A percentile compares a stretch with the other conserved stretches of the same genome.
Conservation (phyloP, 129 eudicot species). For the Escallonia rubra region DNA sequence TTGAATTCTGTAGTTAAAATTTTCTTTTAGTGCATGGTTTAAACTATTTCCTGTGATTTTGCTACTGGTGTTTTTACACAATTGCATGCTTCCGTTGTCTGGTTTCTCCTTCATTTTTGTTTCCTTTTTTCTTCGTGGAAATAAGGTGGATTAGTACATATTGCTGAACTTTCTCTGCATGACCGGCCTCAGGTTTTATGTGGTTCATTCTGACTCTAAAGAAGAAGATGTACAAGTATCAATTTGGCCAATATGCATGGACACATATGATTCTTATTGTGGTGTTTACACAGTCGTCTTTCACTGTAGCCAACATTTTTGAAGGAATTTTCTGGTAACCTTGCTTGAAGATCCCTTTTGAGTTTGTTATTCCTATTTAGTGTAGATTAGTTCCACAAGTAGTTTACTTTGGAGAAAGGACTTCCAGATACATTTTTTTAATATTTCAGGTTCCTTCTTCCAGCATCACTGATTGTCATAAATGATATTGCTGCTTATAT, state of each 20-base stretch:
- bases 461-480: slow-evolving; percentile 85
- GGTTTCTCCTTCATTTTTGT: slow-evolving; percentile 5
- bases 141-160: too few relatives aligned
- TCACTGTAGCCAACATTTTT: slow-evolving; percentile 89
- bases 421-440: slow-evolving; percentile 11
- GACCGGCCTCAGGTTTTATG: slow-evolving; percentile 58
- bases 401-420: too few relatives aligned
- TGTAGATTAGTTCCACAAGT: too few relatives aligned
- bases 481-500: slow-evolving; percentile 90
- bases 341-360: background rate
- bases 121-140: background rate
- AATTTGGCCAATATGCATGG: slow-evolving; percentile 95
- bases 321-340: slow-evolving; percentile 89
- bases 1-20: too few relatives aligned
- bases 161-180: background rate
- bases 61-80: background rate
- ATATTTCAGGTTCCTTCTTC: slow-evolving; percentile 86
- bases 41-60: background rate
- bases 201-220: slow-evolving; percentile 90
- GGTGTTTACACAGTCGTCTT: slow-evolving; percentile 85
- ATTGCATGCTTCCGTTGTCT: background rate
- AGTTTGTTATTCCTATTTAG: background rate
- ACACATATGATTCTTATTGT: slow-evolving; percentile 92
- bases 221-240: slow-evolving; percentile 96
- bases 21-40: background rate